Evolutionary conservation across 75 land plant species (phyloP).

Genomic region (Gnetum montanum): DNA sequence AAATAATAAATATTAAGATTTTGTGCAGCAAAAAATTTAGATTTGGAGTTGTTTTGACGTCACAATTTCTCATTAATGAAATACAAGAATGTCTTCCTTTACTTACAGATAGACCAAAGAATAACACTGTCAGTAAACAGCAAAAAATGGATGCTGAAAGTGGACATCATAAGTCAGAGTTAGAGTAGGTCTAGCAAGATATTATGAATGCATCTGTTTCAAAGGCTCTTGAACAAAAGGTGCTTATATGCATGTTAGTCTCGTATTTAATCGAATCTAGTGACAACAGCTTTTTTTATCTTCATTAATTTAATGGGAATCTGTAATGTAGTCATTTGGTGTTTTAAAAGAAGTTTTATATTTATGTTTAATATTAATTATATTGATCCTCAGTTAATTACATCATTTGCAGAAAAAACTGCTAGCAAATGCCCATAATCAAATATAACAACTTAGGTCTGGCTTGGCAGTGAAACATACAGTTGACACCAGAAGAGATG

Average conservation of each 20-base stretch:
- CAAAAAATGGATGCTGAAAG: conserved; percentile 75
- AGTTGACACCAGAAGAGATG: conserved; percentile 81
- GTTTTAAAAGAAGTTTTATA: too few species aligned
- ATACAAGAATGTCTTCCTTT: conserved; percentile 37
- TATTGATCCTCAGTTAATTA: too few species aligned
- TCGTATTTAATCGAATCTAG: too few species aligned
- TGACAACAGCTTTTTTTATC: background rate
- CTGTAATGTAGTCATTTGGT: too few species aligned
- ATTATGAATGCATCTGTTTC: conserved; percentile 50
- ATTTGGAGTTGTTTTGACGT: background rate
- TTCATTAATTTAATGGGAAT: too few species aligned
- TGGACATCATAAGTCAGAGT: conserved; percentile 62
- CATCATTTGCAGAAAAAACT: conserved; percentile 60
- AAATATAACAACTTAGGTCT: conserved; percentile 65
- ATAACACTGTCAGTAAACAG: conserved; percentile 74
- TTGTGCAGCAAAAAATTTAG: too few species aligned
- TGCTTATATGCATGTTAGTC: conserved; percentile 1
- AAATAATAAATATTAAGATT: too few species aligned
- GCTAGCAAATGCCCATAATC: conserved; percentile 63
- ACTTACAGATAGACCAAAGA: conserved; percentile 66
- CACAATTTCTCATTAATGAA: background rate
- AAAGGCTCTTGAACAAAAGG: conserved; percentile 85
- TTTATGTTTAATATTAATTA: too few species aligned
- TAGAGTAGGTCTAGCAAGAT: conserved; percentile 81
- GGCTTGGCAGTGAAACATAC: conserved; percentile 60